Base-by-base conservation (phyloP, 2,329 filamentous ascomycete species). In the Dothidotthia symphoricarpi region DNA sequence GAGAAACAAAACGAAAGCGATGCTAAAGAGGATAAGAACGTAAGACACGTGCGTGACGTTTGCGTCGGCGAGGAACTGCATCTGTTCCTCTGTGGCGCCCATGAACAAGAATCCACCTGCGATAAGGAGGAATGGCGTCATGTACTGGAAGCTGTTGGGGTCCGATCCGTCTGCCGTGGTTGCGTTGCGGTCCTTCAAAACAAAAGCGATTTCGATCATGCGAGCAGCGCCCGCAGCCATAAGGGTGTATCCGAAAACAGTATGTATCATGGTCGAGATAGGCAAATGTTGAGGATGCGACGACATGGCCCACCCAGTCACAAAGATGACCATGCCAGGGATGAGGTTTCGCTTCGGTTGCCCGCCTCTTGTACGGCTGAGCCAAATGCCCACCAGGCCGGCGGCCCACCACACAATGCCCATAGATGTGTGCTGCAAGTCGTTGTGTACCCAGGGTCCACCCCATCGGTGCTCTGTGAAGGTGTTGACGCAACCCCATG, bases 371-470 rank as follows among this genome's bases (percentile, higher is more conserved):
- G 84, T 88, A 47, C 81, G 80, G 64, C 88, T 95, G 26, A 98
- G 75, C 93, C 91, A 98, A 35, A 98, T 78, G 28, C 93, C 93
- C 9, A 91, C 78, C 19, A 98, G 72, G 16, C 93, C 93, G 6
- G 93, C 91, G 56, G 83, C 86, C 91, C 91, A 98, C 93, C 93
- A 98, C 34, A 98, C 82, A 46, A 98, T 81, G n/a, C 93, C 93
- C 91, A 98, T 97, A n/a, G 86, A 88, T 0, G 93, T 98, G 67
- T 98, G 93, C 67, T 98, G 91, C 71, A 95, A 81, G 66, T 98
- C 93, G 61, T 96, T 97, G 68, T 80, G 82, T 35, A 86, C 88
- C 93, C 93, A 98, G 0, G 80, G 77, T 1, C 76, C 76, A 37
- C 93, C 93, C 93, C 93, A 98, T 35, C 86, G 81, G 64, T 98